phyloP scores from a whole-genome alignment of 768 basidiomycete genomes.

The Rhizopogon vesiculosus region DNA sequence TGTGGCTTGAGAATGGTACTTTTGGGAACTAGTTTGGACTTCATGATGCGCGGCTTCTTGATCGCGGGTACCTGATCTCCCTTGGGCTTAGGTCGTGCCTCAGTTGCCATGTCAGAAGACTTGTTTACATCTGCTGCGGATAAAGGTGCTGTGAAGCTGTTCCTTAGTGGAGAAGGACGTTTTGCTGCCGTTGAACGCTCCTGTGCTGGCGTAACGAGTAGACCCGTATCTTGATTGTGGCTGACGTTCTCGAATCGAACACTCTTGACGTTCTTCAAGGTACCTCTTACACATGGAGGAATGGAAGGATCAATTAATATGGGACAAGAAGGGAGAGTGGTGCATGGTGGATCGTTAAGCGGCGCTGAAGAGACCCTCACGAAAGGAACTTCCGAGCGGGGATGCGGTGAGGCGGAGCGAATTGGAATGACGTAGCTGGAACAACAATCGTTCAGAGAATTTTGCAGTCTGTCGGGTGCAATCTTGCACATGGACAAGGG shows the following conservation, averaged over 20 bases:
- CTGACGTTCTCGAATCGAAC: constrained; percentile 31
- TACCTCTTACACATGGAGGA: constrained; percentile 27
- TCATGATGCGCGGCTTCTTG: constrained; percentile 9
- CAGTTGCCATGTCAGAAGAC: background rate
- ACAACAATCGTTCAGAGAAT: background rate
- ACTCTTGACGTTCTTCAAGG: constrained; percentile 35
- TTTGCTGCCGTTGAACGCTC: background rate
- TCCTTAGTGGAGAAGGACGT: constrained; percentile 5
- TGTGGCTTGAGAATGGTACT: constrained; percentile 6
- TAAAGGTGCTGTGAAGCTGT: background rate
- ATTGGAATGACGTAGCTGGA: constrained; percentile 8
- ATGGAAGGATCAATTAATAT: constrained; percentile 22
- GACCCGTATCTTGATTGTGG: background rate
- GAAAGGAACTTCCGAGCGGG: background rate
- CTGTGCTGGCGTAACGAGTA: background rate
- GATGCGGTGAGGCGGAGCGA: constrained; percentile 8
- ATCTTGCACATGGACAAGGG: background rate
- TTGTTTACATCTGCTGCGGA: background rate
- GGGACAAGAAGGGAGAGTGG: constrained; percentile 17
- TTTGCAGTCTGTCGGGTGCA: background rate
- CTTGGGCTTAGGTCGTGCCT: background rate
- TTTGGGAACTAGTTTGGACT: constrained; percentile 11
- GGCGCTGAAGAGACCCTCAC: background rate
- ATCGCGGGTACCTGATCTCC: background rate
- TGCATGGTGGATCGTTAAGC: constrained; percentile 12